Evolutionary conservation across 495 filamentous ascomycete genomes (phyloP).

Genomic region (Podospora pseudopauciseta): DNA sequence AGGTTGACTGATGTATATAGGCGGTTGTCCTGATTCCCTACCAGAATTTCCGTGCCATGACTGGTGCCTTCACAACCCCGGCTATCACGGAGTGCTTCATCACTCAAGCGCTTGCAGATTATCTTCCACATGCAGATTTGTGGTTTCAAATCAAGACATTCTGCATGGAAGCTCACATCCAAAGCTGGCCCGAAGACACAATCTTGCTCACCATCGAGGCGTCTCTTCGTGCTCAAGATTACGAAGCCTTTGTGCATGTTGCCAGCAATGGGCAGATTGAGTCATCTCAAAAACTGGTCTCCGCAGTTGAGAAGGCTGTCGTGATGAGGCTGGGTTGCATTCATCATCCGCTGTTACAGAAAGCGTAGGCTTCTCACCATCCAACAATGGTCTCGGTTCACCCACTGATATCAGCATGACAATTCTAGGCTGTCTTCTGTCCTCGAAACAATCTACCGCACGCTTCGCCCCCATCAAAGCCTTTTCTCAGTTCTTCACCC

Average conservation of each 20-base stretch:
- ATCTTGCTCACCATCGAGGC: neutral
- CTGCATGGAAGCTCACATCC: neutral
- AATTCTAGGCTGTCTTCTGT: neutral
- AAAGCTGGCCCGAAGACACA: neutral
- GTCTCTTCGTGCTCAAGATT: neutral
- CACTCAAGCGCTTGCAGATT: neutral
- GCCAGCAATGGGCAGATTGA: neutral
- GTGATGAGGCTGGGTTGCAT: neutral
- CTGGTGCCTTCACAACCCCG: neutral
- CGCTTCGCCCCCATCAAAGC: neutral
- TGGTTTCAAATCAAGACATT: neutral
- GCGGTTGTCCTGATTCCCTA: neutral
- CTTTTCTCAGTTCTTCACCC: neutral
- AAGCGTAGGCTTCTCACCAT: neutral
- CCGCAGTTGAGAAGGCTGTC: neutral
- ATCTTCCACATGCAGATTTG: neutral
- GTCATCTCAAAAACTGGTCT: neutral
- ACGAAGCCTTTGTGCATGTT: neutral
- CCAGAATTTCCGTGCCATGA: neutral
- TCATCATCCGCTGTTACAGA: neutral
- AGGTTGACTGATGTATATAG: neutral
- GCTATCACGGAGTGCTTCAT: neutral
- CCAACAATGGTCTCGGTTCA: neutral
- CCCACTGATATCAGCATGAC: neutral
- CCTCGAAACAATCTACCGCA: neutral